A percentile compares a stretch with the other conserved stretches of the same genome.
phyloP scores from a whole-genome alignment of 176 grass and related monocot species.

The Avena eriantha region DNA sequence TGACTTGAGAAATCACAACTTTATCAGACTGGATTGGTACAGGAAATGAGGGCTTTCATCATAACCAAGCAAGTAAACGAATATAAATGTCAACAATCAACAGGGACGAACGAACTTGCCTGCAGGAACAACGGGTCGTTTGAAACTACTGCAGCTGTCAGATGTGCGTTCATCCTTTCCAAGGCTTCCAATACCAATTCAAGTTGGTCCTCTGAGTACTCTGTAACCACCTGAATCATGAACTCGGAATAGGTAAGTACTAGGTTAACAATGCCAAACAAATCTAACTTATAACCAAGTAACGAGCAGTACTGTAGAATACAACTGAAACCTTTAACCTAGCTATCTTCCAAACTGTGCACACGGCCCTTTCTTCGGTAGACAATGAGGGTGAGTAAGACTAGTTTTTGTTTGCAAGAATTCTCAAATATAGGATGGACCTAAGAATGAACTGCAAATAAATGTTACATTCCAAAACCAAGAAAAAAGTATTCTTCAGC shows the following conservation, averaged over 20 bases:
- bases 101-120: slow-evolving; percentile 48
- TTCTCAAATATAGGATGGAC: not conserved
- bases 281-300: not conserved
- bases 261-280: not conserved
- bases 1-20: not conserved
- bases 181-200: slow-evolving; percentile 77
- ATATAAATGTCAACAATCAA: slow-evolving; percentile 4
- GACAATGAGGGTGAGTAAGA: too few relatives aligned
- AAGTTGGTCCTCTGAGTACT: slow-evolving; percentile 79
- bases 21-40: not conserved
- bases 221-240: slow-evolving; percentile 69
- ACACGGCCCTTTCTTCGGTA: too few relatives aligned
- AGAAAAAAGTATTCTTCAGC: not conserved
- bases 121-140: slow-evolving; percentile 90
- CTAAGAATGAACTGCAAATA: not conserved
- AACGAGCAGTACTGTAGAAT: not conserved
- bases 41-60: not conserved
- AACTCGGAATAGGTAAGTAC: not conserved
- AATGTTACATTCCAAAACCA: not conserved
- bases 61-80: not conserved
- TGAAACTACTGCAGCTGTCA: slow-evolving; percentile 95
- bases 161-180: slow-evolving; percentile 89
- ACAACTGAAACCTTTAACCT: not conserved
- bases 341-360: not conserved
- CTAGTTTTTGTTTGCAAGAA: not conserved